These are phyloP conservation scores for Poa pratensis DNA, from an alignment of 176 grass and related monocot genomes.

Conservation along the genomic window DNA sequence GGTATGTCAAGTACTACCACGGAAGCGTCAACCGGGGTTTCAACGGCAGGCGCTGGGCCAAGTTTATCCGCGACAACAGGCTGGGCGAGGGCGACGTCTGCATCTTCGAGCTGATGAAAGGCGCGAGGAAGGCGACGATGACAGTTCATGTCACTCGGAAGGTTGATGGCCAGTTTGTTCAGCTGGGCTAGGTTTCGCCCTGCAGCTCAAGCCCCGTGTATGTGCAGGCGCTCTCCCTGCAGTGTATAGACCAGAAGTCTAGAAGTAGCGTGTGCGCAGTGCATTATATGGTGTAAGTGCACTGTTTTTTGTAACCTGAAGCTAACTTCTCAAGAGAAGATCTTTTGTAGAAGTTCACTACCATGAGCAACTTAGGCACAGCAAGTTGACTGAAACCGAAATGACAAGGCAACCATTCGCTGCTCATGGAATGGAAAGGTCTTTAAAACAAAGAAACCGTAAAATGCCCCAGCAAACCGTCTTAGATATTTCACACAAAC, in stretches of 20 bases:
- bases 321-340: not conserved
- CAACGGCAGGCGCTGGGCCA: constrained; percentile 24
- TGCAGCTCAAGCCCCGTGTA: not conserved
- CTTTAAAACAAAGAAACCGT: not conserved
- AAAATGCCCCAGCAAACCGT: constrained; percentile 24
- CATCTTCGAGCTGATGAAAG: constrained; percentile 48
- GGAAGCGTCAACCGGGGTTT: not conserved
- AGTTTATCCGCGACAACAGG: constrained; percentile 34
- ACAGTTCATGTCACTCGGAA: constrained; percentile 33
- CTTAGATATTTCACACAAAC: not conserved
- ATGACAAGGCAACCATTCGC: not conserved
- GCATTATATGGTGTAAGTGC: not conserved
- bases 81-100: constrained; percentile 42
- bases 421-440: not conserved
- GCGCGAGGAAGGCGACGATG: constrained; percentile 23
- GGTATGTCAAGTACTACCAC: constrained; percentile 20
- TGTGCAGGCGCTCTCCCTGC: not conserved
- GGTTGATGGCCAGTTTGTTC: not conserved
- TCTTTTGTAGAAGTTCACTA: not conserved
- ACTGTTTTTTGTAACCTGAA: not conserved
- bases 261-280: not conserved
- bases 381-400: not conserved
- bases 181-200: not conserved
- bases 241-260: not conserved
- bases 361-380: not conserved